These are phyloP conservation scores for Saccharomyces hybrid DNA, from an alignment of 1,139 yeast genomes.

Conservation along the genomic window DNA sequence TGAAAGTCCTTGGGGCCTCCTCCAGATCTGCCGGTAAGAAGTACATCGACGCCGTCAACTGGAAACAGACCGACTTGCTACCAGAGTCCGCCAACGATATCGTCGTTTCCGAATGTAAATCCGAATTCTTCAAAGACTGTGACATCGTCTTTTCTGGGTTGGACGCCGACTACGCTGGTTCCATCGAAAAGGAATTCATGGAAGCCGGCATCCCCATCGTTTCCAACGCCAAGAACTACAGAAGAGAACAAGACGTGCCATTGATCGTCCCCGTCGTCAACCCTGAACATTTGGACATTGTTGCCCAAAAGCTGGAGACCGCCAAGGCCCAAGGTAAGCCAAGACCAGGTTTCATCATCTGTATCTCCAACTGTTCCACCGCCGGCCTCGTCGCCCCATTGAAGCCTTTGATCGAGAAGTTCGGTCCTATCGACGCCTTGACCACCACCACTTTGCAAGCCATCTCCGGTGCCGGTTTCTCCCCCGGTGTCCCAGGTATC, in stretches of 20 bases:
- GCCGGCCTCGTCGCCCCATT: slow-evolving; percentile 97
- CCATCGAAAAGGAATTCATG: slow-evolving; percentile 76
- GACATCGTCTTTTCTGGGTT: slow-evolving; percentile 93
- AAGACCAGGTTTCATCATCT: slow-evolving; percentile 76
- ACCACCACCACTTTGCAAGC: slow-evolving; percentile 95
- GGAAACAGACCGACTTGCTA: slow-evolving; percentile 88
- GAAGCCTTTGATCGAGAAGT: slow-evolving; percentile 79
- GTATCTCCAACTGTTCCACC: slow-evolving; percentile 97
- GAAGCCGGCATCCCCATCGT: slow-evolving; percentile 77
- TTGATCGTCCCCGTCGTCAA: slow-evolving; percentile 92
- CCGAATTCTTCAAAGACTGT: slow-evolving; percentile 74
- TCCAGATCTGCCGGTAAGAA: slow-evolving; percentile 87
- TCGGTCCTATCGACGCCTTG: slow-evolving; percentile 82
- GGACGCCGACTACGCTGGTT: slow-evolving; percentile 91
- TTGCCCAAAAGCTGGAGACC: slow-evolving; percentile 51
- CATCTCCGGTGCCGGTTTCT: slow-evolving; percentile 96
- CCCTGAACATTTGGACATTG: slow-evolving; percentile 81
- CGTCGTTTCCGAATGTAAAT: slow-evolving; percentile 68
- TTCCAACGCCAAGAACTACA: slow-evolving; percentile 93
- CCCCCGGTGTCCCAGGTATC: slow-evolving; percentile 96
- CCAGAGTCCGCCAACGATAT: slow-evolving; percentile 62
- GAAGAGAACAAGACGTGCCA: slow-evolving; percentile 84
- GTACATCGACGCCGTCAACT: slow-evolving; percentile 77
- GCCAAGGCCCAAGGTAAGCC: slow-evolving; percentile 47
- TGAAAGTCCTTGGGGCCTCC: slow-evolving; percentile 86